Conservation (phyloP, 305 asterid species). For the Vinca major region DNA sequence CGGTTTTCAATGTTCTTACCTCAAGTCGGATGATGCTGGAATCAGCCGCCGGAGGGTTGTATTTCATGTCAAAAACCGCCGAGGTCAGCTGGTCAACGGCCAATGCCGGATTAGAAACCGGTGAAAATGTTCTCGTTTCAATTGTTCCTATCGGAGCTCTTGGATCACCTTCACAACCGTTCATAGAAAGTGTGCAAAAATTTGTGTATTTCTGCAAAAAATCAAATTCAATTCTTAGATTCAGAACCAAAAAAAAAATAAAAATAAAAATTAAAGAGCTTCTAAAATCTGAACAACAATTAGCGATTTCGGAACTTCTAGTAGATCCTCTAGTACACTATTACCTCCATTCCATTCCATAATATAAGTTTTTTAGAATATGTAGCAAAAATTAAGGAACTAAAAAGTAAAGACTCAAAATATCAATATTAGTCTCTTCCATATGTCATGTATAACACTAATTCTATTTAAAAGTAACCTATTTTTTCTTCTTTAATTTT, state of each 20-base stretch:
- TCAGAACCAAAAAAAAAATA: too few species aligned
- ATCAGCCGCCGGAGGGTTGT: conserved; percentile 27
- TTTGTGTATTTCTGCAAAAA: conserved; percentile 27
- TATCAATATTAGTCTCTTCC: too few species aligned
- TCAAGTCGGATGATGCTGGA: conserved; percentile 78
- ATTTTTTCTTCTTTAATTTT: too few species aligned
- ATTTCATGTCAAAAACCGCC: conserved; percentile 41
- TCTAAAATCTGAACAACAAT: background rate
- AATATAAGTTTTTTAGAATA: too few species aligned
- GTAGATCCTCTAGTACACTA: too few species aligned
- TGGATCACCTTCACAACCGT: conserved; percentile 65
- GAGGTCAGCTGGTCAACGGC: conserved; percentile 56
- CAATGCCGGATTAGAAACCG: conserved; percentile 34
- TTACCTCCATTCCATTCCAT: too few species aligned
- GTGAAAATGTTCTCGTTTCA: conserved; percentile 51
- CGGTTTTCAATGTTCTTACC: conserved; percentile 24
- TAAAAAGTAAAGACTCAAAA: too few species aligned
- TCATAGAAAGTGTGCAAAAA: conserved; percentile 45
- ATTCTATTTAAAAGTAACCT: too few species aligned
- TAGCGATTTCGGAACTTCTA: background rate
- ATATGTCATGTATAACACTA: too few species aligned
- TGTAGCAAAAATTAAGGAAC: too few species aligned
- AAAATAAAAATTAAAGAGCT: background rate
- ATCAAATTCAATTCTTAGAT: too few species aligned
- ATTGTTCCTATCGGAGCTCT: conserved; percentile 51